Percentiles rank a stretch among this genome's conserved stretches.
Conservation (phyloP, 2,329 filamentous ascomycete genomes). For the Fusarium sp. region DNA sequence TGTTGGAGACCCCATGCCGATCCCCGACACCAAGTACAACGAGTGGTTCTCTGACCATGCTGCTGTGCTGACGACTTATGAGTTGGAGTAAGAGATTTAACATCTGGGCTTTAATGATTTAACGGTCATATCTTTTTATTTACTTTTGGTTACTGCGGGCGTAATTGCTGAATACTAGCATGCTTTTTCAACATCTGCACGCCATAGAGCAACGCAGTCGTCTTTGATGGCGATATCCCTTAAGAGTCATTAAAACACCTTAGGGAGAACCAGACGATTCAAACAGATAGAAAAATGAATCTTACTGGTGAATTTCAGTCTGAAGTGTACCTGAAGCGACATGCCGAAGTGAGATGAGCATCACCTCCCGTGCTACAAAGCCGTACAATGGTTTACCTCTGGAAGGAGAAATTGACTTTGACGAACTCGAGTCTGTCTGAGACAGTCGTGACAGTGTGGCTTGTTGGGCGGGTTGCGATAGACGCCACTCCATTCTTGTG, state of each 20-base stretch:
- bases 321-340: neutral
- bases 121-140: neutral
- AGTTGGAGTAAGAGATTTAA: slow-evolving; percentile 23
- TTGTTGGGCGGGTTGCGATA: neutral
- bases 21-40: slow-evolving; percentile 52
- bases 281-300: neutral
- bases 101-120: neutral
- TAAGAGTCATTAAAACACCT: neutral
- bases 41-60: slow-evolving; percentile 58
- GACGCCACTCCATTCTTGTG: neutral
- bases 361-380: neutral
- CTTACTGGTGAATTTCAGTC: neutral
- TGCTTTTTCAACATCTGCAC: neutral
- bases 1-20: slow-evolving; percentile 49
- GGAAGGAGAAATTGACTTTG: neutral
- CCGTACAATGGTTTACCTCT: neutral
- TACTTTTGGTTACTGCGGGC: neutral
- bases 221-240: neutral
- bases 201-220: neutral
- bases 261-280: neutral
- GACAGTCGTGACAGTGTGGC: neutral
- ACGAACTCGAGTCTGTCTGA: neutral
- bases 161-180: neutral
- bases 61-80: slow-evolving; percentile 49
- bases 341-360: neutral